A percentile compares a stretch with the other conserved stretches of the same genome.
These are phyloP conservation scores for Eragrostis nindensis DNA, from an alignment of 176 grass and related monocot species.

Conservation along the genomic window DNA sequence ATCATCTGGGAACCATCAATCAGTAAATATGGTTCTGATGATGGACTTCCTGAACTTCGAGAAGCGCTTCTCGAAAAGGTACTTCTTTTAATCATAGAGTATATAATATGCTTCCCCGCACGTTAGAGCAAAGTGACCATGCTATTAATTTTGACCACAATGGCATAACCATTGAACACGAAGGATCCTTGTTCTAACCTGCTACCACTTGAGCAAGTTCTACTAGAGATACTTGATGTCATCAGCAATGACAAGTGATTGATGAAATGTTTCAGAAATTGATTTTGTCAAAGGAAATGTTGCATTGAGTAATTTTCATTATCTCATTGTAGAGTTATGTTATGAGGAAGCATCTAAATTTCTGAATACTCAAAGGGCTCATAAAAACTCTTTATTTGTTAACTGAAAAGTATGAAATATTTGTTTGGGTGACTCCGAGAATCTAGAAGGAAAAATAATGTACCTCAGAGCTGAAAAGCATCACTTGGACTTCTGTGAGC, in stretches of 20 bases:
- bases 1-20: slow-evolving; percentile 67
- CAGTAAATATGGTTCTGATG: slow-evolving; percentile 92
- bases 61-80: slow-evolving; percentile 88
- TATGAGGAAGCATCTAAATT: neutral
- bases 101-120: neutral
- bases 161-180: neutral
- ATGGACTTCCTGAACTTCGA: slow-evolving; percentile 87
- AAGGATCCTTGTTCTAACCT: neutral
- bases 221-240: slow-evolving; percentile 20
- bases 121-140: slow-evolving; percentile 12
- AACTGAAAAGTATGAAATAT: neutral
- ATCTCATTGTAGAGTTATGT: neutral
- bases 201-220: neutral
- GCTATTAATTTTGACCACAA: neutral
- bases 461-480: neutral
- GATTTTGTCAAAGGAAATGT: neutral
- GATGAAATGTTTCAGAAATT: neutral
- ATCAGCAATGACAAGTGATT: neutral
- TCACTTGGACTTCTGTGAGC: neutral
- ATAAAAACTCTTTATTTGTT: slow-evolving; percentile 12
- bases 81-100: slow-evolving; percentile 34
- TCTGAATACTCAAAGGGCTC: neutral
- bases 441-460: neutral
- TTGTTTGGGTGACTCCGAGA: neutral
- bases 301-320: neutral